Evolutionary conservation across 2,329 filamentous ascomycete genomes (phyloP).

Genomic region (Cadophora gregata): DNA sequence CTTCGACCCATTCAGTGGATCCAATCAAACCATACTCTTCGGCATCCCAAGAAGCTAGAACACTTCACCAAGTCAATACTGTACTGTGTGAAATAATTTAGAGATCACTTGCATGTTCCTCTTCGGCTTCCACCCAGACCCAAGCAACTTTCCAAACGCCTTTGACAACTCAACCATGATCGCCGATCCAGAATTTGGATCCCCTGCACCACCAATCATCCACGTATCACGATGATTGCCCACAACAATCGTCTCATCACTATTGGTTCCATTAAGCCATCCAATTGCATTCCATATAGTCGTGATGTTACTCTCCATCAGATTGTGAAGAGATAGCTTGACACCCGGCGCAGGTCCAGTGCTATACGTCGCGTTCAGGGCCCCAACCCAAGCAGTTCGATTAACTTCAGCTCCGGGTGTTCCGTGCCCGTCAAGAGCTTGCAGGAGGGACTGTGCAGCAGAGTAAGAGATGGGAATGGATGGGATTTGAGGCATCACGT

Average conservation of each 20-base stretch:
- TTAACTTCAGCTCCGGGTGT: conserved; percentile 63
- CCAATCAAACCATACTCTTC: conserved; percentile 81
- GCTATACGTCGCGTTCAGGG: conserved; percentile 50
- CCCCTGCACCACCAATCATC: conserved; percentile 75
- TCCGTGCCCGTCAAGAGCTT: conserved; percentile 85
- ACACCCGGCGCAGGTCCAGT: conserved; percentile 37
- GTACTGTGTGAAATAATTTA: neutral
- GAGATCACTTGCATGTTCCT: conserved; percentile 67
- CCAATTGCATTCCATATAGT: conserved; percentile 90
- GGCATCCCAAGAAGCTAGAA: conserved; percentile 76
- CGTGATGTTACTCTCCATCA: conserved; percentile 55
- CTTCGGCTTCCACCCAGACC: conserved; percentile 77
- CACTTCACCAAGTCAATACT: neutral
- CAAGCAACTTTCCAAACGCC: conserved; percentile 71
- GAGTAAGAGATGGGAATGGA: conserved; percentile 82
- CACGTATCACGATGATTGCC: conserved; percentile 89
- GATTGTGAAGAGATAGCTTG: conserved; percentile 44
- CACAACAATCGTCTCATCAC: conserved; percentile 82
- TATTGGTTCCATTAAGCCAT: conserved; percentile 81
- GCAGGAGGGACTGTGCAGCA: conserved; percentile 82
- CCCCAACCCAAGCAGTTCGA: conserved; percentile 55
- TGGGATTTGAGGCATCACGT: conserved; percentile 80
- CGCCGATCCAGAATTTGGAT: conserved; percentile 80
- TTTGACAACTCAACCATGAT: conserved; percentile 76
- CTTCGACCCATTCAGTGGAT: conserved; percentile 83